Conservation (phyloP, 345 rosid genomes). For the Moricandia arvensis region DNA sequence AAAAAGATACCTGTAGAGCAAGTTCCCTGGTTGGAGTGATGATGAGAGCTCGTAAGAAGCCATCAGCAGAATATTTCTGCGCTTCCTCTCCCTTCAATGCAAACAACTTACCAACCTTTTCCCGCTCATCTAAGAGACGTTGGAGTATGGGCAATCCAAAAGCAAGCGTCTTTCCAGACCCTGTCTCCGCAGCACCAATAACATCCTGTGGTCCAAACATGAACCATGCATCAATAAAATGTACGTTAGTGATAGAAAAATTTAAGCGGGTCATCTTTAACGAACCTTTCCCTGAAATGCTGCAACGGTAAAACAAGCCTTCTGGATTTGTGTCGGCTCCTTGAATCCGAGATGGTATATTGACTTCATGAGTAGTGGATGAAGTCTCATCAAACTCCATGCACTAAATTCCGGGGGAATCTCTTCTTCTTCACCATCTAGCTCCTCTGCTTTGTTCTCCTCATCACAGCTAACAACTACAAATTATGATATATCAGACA, state of each 20-base stretch:
- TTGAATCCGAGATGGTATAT: constrained; percentile 71
- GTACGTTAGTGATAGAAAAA: neutral
- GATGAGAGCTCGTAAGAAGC: constrained; percentile 80
- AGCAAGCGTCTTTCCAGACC: constrained; percentile 98
- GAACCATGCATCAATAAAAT: constrained; percentile 17
- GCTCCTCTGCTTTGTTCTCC: constrained; percentile 46
- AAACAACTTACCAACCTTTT: constrained; percentile 51
- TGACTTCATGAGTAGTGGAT: constrained; percentile 76
- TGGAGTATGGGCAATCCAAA: constrained; percentile 96
- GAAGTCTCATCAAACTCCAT: constrained; percentile 86
- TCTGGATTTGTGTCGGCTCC: constrained; percentile 92
- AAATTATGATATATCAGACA: constrained; percentile 5
- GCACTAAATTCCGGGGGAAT: constrained; percentile 50
- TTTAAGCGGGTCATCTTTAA: constrained; percentile 29
- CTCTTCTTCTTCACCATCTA: constrained; percentile 51
- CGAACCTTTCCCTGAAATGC: constrained; percentile 95
- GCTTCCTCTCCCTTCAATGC: constrained; percentile 61
- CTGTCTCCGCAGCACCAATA: constrained; percentile 96
- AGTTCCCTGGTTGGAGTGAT: constrained; percentile 97
- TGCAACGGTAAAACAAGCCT: constrained; percentile 83
- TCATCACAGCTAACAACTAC: constrained; percentile 38
- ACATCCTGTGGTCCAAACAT: constrained; percentile 64
- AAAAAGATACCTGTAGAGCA: constrained; percentile 67
- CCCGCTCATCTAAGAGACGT: constrained; percentile 83
- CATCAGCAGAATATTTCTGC: constrained; percentile 61